phyloP scores from a whole-genome alignment of 345 rosid genomes.

The Hevea brasiliensis region DNA sequence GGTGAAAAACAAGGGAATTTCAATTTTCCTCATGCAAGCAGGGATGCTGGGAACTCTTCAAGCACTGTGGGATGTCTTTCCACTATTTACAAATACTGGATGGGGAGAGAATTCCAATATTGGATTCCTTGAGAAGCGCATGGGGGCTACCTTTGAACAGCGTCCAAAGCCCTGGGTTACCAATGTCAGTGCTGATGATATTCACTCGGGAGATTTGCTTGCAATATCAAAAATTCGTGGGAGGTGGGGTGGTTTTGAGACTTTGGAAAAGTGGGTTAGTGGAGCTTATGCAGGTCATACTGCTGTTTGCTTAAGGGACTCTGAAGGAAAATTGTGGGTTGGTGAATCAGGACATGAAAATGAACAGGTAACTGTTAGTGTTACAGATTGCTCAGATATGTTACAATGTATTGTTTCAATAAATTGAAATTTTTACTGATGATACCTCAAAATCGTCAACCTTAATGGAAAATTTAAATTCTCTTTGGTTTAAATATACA shows the following conservation, averaged over 20 bases:
- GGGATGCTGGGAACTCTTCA: constrained; percentile 95
- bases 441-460: neutral
- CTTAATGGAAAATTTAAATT: neutral
- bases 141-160: constrained; percentile 72
- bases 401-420: neutral
- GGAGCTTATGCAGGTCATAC: constrained; percentile 97
- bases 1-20: constrained; percentile 87
- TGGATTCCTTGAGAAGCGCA: constrained; percentile 80
- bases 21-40: constrained; percentile 96
- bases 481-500: neutral
- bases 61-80: constrained; percentile 95
- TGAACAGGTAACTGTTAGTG: constrained; percentile 55
- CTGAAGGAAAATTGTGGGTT: constrained; percentile 92
- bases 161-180: constrained; percentile 90
- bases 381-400: neutral
- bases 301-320: constrained; percentile 86
- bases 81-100: constrained; percentile 86
- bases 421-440: neutral
- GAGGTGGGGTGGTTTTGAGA: constrained; percentile 96
- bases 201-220: constrained; percentile 87
- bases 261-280: constrained; percentile 98
- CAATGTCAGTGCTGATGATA: constrained; percentile 60
- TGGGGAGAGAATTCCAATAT: constrained; percentile 94
- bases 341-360: constrained; percentile 98
- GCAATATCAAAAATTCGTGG: constrained; percentile 91